Conservation (phyloP, 306 rosid species). For the Rubus idaeus region DNA sequence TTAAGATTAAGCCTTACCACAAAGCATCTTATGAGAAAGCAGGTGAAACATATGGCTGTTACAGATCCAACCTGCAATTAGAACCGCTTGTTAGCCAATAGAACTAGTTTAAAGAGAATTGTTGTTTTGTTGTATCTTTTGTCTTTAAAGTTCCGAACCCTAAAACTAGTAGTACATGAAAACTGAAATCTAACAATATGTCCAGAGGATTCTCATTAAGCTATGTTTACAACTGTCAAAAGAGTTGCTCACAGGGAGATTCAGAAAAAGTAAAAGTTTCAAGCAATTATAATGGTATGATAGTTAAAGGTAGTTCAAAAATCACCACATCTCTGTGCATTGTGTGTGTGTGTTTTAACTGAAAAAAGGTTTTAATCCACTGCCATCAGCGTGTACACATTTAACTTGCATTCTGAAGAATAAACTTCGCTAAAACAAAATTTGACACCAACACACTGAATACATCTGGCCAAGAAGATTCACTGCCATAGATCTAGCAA, state of each 20-base stretch:
- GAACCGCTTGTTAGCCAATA: conserved; percentile 25
- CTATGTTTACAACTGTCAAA: too few species aligned
- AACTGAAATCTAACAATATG: not conserved
- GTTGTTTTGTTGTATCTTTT: not conserved
- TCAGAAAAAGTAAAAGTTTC: too few species aligned
- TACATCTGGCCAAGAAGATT: not conserved
- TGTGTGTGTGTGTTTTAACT: not conserved
- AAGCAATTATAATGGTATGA: not conserved
- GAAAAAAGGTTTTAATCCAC: not conserved
- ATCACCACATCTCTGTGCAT: not conserved
- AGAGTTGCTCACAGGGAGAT: too few species aligned
- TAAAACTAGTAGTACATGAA: conserved; percentile 6
- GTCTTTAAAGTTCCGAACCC: not conserved
- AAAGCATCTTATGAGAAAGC: conserved; percentile 87
- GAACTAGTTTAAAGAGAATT: not conserved
- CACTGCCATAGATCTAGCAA: not conserved
- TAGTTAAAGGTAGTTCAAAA: not conserved
- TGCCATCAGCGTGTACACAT: not conserved
- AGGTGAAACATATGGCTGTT: conserved; percentile 92
- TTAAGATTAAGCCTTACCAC: conserved; percentile 52
- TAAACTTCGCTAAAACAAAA: not conserved
- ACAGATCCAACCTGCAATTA: conserved; percentile 91
- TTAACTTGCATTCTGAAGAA: not conserved
- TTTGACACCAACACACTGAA: not conserved
- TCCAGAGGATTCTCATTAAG: too few species aligned